Evolutionary conservation across 1,139 yeast species (phyloP).

Genomic region (Diutina neorugosa): DNA sequence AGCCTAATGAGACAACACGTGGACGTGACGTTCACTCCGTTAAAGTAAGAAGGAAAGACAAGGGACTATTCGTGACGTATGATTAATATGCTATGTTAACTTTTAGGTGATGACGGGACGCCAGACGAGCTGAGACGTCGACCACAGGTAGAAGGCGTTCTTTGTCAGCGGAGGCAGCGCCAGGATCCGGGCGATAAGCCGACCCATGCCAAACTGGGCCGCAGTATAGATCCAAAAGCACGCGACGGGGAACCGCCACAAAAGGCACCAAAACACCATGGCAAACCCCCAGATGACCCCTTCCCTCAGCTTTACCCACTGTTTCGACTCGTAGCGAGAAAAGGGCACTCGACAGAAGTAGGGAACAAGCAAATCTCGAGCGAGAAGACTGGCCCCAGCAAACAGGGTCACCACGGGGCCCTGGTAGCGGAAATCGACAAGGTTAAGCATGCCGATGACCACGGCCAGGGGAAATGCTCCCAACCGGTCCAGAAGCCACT

Average conservation of each 20-base stretch:
- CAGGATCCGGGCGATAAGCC: background rate
- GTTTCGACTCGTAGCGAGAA: slow-evolving; percentile 27
- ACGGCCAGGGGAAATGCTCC: slow-evolving; percentile 2
- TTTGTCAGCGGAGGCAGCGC: background rate
- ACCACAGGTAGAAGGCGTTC: background rate
- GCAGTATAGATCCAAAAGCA: background rate
- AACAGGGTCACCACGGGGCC: background rate
- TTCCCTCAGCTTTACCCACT: slow-evolving; percentile 44
- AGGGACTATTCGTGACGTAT: background rate
- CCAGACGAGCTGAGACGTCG: background rate
- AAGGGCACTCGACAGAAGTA: slow-evolving; percentile 40
- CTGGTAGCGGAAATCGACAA: background rate
- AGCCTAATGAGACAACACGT: background rate
- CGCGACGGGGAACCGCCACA: background rate
- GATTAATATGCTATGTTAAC: background rate
- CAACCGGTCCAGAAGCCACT: background rate
- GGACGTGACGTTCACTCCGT: background rate
- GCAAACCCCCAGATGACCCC: slow-evolving; percentile 52
- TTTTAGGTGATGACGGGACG: background rate
- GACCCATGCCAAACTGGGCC: slow-evolving; percentile 1
- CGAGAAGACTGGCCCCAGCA: slow-evolving; percentile 11
- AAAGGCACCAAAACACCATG: slow-evolving; percentile 32
- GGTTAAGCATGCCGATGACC: background rate
- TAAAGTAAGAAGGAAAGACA: no score
- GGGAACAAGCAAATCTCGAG: slow-evolving; percentile 37